Percentiles rank a stretch among this genome's conserved stretches.
These are phyloP conservation scores for Inga laurina DNA, from an alignment of 306 rosid species.

Conservation along the genomic window DNA sequence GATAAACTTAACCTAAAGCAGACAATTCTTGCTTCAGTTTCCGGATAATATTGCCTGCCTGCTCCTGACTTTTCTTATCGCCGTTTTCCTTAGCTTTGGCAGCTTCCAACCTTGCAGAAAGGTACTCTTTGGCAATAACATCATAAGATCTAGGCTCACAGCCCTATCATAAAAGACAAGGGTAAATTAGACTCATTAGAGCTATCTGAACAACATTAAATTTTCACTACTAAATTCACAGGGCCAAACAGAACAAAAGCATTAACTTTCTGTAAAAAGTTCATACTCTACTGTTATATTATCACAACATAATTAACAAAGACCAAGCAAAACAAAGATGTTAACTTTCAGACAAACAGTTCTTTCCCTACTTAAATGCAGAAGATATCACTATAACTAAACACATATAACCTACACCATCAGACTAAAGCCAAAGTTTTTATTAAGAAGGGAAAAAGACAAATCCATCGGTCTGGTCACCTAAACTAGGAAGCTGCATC, in stretches of 20 bases:
- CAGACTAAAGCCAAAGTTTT: conserved; percentile 2
- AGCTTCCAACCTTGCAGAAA: conserved; percentile 83
- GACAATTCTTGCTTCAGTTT: conserved; percentile 81
- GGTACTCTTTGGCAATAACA: conserved; percentile 77
- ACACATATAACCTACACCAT: background rate
- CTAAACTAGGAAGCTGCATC: conserved; percentile 17
- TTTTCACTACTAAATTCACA: background rate
- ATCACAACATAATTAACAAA: background rate
- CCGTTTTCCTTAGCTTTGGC: conserved; percentile 67
- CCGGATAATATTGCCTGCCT: conserved; percentile 69
- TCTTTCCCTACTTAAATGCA: background rate
- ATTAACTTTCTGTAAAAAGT: background rate
- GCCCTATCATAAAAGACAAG: conserved; percentile 47
- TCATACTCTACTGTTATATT: background rate
- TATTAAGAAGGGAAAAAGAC: background rate
- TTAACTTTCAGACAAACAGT: background rate
- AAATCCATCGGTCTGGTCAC: background rate
- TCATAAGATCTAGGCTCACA: conserved; percentile 68
- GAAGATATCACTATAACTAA: background rate
- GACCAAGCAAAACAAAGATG: conserved; percentile 14
- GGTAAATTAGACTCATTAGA: conserved; percentile 18
- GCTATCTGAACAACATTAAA: background rate
- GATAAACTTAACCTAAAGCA: conserved; percentile 56
- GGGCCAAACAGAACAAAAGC: background rate
- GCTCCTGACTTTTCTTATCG: conserved; percentile 78